Evolutionary conservation across 805 yeast species (phyloP), one percentile per base, ranked within the genome.

Genomic region (Nakazawaea siamensis): DNA sequence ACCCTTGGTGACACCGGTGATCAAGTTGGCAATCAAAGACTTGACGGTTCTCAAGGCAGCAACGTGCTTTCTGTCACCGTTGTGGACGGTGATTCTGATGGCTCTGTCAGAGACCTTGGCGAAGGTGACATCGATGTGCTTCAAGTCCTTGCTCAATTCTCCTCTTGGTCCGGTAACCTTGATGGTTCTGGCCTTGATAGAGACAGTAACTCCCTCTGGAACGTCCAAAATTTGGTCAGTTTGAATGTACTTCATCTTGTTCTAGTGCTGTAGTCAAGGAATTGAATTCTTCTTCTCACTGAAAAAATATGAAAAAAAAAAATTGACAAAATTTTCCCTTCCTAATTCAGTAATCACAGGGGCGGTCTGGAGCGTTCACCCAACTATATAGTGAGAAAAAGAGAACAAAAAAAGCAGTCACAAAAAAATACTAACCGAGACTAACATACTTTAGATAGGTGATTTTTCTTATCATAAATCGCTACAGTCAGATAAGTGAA

Each of bases 1-100:
- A 68, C 95, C 95, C 76, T 77, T 81, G 67, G 95, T 86, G 64
- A 85, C 95, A 78, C 95, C 95, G 50, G 81, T 80, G 70, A 85
- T 66, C 79, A 85, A 67, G 82, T 86, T 85, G 62, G 83, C 62
- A 58, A 85, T 71, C 62, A 85, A 72, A 50, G 94, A 80, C 72
- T 81, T 83, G 67, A 86, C 94, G 44, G 95, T 85, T 73, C 94
- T 84, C 63, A 85, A 75, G 60, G 94, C 85, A 65, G 95, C 95
- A 62, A 85, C 94, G 70, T 86, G 95, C 79, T 85, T 85, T 75
- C 95, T 81, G 80, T 81, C 90, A 70, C 95, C 95, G 66, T 84
- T 82, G 80, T 79, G 85, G 52, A 85, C 92, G 52, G 83, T 70
- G 61, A 85, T 73, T 70, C 77, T 80, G 70, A 85, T 70, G 55